Percentiles rank a stretch among this genome's conserved stretches.
These are phyloP conservation scores for Neocatenulostroma microsporum DNA, from an alignment of 2,329 filamentous ascomycete species.

Conservation along the genomic window DNA sequence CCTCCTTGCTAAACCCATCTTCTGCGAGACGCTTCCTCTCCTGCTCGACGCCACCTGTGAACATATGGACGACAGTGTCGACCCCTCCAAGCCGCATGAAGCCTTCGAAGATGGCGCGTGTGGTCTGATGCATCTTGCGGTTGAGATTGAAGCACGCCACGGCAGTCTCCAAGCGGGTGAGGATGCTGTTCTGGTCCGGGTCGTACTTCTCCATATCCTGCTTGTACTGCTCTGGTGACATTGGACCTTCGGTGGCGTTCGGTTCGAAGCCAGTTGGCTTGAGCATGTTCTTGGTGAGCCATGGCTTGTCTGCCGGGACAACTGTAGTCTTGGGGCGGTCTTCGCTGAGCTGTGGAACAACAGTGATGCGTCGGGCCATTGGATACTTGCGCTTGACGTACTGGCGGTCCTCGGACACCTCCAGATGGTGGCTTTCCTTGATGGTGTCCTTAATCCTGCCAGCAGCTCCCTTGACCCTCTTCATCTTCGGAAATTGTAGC, in stretches of 20 bases:
- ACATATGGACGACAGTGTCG: slow-evolving; percentile 53
- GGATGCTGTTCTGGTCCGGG: slow-evolving; percentile 36
- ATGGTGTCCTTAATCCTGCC: slow-evolving; percentile 38
- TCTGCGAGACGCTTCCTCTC: slow-evolving; percentile 19
- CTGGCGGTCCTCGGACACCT: slow-evolving; percentile 37
- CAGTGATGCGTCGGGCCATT: slow-evolving; percentile 19
- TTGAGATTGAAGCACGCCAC: slow-evolving; percentile 73
- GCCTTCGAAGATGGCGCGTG: slow-evolving; percentile 61
- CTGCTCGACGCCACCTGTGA: slow-evolving; percentile 45
- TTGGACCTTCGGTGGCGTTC: slow-evolving; percentile 69
- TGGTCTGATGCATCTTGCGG: slow-evolving; percentile 61
- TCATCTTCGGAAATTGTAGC: slow-evolving; percentile 40
- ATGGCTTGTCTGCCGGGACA: slow-evolving; percentile 23
- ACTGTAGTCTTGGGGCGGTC: slow-evolving; percentile 25
- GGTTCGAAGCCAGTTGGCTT: slow-evolving; percentile 50
- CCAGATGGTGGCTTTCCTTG: slow-evolving; percentile 34
- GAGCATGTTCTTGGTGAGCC: slow-evolving; percentile 36
- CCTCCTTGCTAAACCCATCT: slow-evolving; percentile 45
- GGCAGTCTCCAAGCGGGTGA: slow-evolving; percentile 72
- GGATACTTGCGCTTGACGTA: slow-evolving; percentile 37
- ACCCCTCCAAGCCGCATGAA: slow-evolving; percentile 81
- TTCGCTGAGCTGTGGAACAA: slow-evolving; percentile 26
- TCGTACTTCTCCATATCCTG: slow-evolving; percentile 64
- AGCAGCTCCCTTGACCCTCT: slow-evolving; percentile 31
- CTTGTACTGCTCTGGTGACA: slow-evolving; percentile 61